These are phyloP conservation scores for Sextonia rubra DNA, from an alignment of 164 flowering plant species.

Conservation along the genomic window DNA sequence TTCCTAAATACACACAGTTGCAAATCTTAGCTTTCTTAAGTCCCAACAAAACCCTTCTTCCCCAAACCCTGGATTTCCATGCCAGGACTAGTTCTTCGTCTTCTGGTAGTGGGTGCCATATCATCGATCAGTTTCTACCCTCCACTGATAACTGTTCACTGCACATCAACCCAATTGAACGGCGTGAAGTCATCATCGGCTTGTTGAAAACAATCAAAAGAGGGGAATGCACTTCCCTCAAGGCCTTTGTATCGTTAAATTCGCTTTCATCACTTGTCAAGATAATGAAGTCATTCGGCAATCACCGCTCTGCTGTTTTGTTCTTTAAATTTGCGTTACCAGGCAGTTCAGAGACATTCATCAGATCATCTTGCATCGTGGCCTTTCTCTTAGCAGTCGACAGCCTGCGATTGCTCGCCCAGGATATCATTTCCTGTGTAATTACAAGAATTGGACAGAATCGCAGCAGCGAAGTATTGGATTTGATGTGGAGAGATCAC, in stretches of 20 bases:
- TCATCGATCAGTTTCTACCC: slow-evolving; percentile 46
- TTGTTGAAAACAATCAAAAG: slow-evolving; percentile 47
- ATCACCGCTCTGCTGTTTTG: slow-evolving; percentile 39
- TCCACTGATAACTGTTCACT: not conserved
- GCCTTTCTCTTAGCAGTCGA: slow-evolving; percentile 51
- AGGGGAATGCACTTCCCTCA: slow-evolving; percentile 23
- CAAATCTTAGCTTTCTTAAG: too few species aligned
- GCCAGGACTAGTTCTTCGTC: slow-evolving; percentile 6
- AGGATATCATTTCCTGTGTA: slow-evolving; percentile 61
- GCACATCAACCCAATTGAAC: slow-evolving; percentile 43
- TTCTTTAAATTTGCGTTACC: slow-evolving; percentile 57
- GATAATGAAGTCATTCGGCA: slow-evolving; percentile 42
- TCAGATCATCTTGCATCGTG: slow-evolving; percentile 41
- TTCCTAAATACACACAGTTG: not conserved
- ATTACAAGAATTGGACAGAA: slow-evolving; percentile 36
- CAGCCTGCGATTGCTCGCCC: slow-evolving; percentile 39
- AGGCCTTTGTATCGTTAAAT: slow-evolving; percentile 27
- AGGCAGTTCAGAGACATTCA: slow-evolving; percentile 26
- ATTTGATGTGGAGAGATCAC: slow-evolving; percentile 46
- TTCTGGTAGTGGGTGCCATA: slow-evolving; percentile 21
- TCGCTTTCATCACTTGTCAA: slow-evolving; percentile 44
- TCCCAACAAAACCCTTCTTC: not conserved
- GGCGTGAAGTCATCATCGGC: slow-evolving; percentile 35
- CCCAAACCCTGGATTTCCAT: slow-evolving; percentile 17
- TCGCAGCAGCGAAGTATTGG: slow-evolving; percentile 42